Percentiles rank a stretch among this genome's conserved stretches.
phyloP scores from a whole-genome alignment of 257 asterid species.

The Solanum sejunctum region DNA sequence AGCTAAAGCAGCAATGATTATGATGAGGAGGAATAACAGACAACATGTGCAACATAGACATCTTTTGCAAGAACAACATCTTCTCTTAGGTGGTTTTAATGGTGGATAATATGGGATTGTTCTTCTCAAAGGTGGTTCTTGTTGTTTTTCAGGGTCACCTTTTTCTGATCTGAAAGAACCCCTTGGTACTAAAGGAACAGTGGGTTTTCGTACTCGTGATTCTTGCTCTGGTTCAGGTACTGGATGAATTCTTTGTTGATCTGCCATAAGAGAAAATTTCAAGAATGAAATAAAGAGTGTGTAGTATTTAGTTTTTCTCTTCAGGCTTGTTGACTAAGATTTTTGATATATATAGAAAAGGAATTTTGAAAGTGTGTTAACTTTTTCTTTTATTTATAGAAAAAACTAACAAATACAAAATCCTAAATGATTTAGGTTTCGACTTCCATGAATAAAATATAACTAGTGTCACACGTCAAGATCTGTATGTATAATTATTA shows the following conservation, averaged over 20 bases:
- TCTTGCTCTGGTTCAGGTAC: constrained; percentile 34
- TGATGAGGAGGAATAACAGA: constrained; percentile 21
- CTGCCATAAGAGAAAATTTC: constrained; percentile 35
- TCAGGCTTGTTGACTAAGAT: neutral
- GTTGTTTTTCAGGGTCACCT: constrained; percentile 56
- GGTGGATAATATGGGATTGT: constrained; percentile 9
- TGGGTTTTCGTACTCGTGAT: constrained; percentile 19
- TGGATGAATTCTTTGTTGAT: constrained; percentile 69
- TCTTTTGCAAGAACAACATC: constrained; percentile 38
- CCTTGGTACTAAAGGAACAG: constrained; percentile 53
- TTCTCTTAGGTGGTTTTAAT: constrained; percentile 38
- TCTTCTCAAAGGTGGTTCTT: neutral
- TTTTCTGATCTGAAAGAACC: constrained; percentile 51
- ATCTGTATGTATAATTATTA: neutral
- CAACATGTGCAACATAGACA: constrained; percentile 65
- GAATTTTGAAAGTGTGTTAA: neutral
- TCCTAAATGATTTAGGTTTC: neutral
- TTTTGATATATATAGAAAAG: neutral
- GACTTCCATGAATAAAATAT: neutral
- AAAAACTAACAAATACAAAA: neutral
- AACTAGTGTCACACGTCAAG: neutral
- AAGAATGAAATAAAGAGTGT: neutral
- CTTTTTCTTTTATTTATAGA: neutral
- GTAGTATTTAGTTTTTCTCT: neutral
- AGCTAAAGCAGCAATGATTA: constrained; percentile 42